Evolutionary conservation across 441 rosid species (phyloP).

Genomic region (Dalechampia spathulata): DNA sequence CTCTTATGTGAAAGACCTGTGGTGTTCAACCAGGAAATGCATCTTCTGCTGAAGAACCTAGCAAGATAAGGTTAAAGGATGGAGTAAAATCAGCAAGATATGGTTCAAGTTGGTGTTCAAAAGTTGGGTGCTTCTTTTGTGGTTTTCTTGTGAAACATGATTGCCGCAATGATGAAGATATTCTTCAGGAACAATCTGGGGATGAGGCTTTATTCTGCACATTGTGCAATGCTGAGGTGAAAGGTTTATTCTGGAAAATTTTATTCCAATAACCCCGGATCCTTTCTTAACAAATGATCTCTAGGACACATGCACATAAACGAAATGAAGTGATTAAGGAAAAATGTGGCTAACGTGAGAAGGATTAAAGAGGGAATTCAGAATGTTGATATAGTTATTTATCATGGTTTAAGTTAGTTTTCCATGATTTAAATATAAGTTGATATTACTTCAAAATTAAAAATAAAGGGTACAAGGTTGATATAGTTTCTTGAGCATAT

Average conservation of each 20-base stretch:
- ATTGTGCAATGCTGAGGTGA: constrained; percentile 88
- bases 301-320: neutral
- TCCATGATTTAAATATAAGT: neutral
- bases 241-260: neutral
- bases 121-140: constrained; percentile 49
- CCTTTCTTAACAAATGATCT: neutral
- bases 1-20: constrained; percentile 9
- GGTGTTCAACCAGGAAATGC: constrained; percentile 41
- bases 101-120: constrained; percentile 42
- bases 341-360: neutral
- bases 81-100: constrained; percentile 35
- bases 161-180: constrained; percentile 61
- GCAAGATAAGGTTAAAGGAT: constrained; percentile 33
- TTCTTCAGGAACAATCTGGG: constrained; percentile 36
- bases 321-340: neutral
- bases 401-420: neutral
- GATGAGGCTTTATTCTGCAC: constrained; percentile 84
- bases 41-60: constrained; percentile 43
- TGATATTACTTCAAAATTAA: too few species aligned
- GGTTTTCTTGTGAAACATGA: constrained; percentile 57
- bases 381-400: neutral
- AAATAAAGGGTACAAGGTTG: neutral
- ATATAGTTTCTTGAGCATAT: neutral
- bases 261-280: neutral
- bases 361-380: neutral